These are phyloP conservation scores for Phaeosphaeriaceae sp. DNA, from an alignment of 2,329 filamentous ascomycete species.

Conservation along the genomic window DNA sequence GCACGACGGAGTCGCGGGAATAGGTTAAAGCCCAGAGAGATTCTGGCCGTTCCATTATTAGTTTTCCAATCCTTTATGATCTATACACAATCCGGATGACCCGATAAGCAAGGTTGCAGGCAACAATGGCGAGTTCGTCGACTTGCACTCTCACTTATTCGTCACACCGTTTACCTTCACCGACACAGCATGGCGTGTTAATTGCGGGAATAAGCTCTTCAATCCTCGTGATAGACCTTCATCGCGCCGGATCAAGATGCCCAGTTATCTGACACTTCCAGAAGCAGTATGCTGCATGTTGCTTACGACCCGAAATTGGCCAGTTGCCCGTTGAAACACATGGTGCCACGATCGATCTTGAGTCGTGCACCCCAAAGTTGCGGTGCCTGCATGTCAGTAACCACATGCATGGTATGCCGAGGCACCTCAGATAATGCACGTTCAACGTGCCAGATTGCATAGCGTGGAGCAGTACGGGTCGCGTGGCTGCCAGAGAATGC, in stretches of 20 bases:
- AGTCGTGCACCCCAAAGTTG: neutral
- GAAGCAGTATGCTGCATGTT: slow-evolving; percentile 4
- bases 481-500: neutral
- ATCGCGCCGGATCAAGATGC: neutral
- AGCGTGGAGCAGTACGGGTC: neutral
- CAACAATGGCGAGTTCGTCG: slow-evolving; percentile 8
- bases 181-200: slow-evolving; percentile 1
- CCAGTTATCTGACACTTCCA: neutral
- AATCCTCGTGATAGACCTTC: slow-evolving; percentile 3
- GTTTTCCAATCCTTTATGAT: slow-evolving; percentile 4
- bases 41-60: slow-evolving; percentile 1
- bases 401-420: slow-evolving; percentile 2
- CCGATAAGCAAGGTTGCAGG: slow-evolving; percentile 20
- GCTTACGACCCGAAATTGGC: slow-evolving; percentile 1
- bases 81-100: slow-evolving; percentile 17
- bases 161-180: slow-evolving; percentile 21
- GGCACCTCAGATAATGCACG: slow-evolving; percentile 4
- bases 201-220: slow-evolving; percentile 3
- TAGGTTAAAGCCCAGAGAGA: neutral
- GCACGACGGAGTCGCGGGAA: neutral
- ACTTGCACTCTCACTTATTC: neutral
- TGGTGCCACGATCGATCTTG: slow-evolving; percentile 1
- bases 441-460: slow-evolving; percentile 4
- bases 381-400: slow-evolving; percentile 14
- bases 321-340: neutral